Evolutionary conservation across 2,329 filamentous ascomycete species (phyloP), one percentile per base, ranked within the genome.

Genomic region (Phaeomoniella chlamydospora): DNA sequence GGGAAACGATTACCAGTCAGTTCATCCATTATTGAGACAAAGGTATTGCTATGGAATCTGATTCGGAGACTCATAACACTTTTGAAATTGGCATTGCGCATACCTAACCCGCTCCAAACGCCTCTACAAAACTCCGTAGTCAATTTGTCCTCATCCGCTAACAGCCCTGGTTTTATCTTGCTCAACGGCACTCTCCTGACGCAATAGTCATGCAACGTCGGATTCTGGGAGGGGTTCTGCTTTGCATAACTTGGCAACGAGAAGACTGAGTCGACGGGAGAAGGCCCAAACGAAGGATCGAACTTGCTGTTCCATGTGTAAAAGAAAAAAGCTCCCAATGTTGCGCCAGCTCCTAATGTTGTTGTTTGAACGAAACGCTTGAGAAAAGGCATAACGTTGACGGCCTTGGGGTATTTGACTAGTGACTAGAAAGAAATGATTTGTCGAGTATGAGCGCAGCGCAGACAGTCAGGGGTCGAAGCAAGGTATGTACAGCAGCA

Each of bases 41-140:
- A n/a, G 22, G 22, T 29, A n/a, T 29, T 29, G 22, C n/a, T 10
- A 10, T 29, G 10, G 22, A 29, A n/a, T n/a, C 10, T n/a, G n/a
- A n/a, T n/a, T n/a, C n/a, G n/a, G n/a, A n/a, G n/a, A n/a, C n/a
- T n/a, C n/a, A n/a, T n/a, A n/a, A n/a, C 22, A 29, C n/a, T n/a
- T 29, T 29, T 10, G 10, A 32, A 36, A 19, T 13, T 18, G 19
- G 31, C 33, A 37, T 37, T 15, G 30, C 39, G 57, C 67, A 41
- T 54, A 80, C 77, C 77, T 51, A 66, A 65, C 38, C 74, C 75
- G 42, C 70, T 68, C 77, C 72, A 84, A 34, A 80, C 58, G 31
- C 76, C 76, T 10, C 72, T 72, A 50, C 74, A 80, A 50, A 81
- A 80, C 43, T 72, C 72, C 45, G 79, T 64, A 1, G 70, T 68